Conservation (phyloP, 1,284 basidiomycete genomes). For the Marasmius tenuissimus region DNA sequence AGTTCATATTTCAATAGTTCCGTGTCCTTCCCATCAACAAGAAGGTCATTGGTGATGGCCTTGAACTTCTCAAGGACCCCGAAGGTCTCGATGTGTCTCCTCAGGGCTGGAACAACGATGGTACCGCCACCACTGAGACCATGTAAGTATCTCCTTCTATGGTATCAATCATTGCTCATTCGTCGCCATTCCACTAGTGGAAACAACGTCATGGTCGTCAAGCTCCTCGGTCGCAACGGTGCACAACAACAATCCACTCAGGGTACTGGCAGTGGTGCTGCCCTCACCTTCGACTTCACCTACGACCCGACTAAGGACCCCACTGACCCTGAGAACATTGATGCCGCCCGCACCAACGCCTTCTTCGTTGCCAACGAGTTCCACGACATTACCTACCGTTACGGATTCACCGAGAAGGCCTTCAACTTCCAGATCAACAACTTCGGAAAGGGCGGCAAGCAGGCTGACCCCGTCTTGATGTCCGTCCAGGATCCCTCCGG, state of each 20-base stretch:
- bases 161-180: not conserved
- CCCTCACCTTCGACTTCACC: slow-evolving; percentile 35
- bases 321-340: slow-evolving; percentile 31
- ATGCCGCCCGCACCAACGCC: slow-evolving; percentile 48
- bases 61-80: slow-evolving; percentile 33
- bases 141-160: slow-evolving; percentile 7
- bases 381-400: slow-evolving; percentile 48
- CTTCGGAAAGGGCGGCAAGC: slow-evolving; percentile 20
- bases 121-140: slow-evolving; percentile 19
- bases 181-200: slow-evolving; percentile 17
- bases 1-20: slow-evolving; percentile 23
- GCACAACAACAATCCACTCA: slow-evolving; percentile 20
- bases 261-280: not conserved
- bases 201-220: slow-evolving; percentile 37
- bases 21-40: slow-evolving; percentile 34
- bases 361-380: slow-evolving; percentile 52
- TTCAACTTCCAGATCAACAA: slow-evolving; percentile 14
- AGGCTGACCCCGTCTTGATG: slow-evolving; percentile 44
- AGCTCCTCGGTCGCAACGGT: slow-evolving; percentile 12
- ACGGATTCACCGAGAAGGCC: slow-evolving; percentile 23
- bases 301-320: slow-evolving; percentile 27
- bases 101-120: slow-evolving; percentile 17
- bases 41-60: slow-evolving; percentile 30
- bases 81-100: slow-evolving; percentile 26
- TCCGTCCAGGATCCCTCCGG: slow-evolving; percentile 36